Conservation (phyloP, 192 early-diverging fungal species). For the Entomortierella chlamydospora region DNA sequence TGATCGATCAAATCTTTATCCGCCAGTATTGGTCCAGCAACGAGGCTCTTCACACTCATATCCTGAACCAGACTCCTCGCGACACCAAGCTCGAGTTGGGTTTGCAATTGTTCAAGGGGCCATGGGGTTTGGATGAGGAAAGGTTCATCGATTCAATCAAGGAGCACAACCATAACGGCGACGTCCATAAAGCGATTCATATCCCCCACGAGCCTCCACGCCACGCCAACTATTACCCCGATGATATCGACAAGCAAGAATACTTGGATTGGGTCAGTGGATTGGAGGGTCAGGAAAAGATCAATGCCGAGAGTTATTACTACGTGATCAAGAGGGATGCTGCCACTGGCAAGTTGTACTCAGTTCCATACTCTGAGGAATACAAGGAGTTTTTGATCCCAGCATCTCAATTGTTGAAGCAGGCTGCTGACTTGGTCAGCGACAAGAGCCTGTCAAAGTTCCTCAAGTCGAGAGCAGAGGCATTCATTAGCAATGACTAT, state of each 20-base stretch:
- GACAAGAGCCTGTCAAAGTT: constrained; percentile 68
- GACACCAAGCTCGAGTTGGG: constrained; percentile 55
- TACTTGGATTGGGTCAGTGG: constrained; percentile 67
- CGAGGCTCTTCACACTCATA: constrained; percentile 60
- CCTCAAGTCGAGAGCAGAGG: constrained; percentile 63
- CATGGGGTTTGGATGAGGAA: constrained; percentile 68
- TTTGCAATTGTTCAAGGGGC: constrained; percentile 75
- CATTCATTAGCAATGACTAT: constrained; percentile 73
- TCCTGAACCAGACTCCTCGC: constrained; percentile 47
- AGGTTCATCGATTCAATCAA: constrained; percentile 48
- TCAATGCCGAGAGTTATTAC: constrained; percentile 75
- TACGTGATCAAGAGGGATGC: constrained; percentile 61
- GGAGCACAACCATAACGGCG: constrained; percentile 1
- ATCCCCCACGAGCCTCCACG: constrained; percentile 58
- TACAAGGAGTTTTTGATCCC: constrained; percentile 69
- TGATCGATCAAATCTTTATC: constrained; percentile 71
- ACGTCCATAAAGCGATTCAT: constrained; percentile 12
- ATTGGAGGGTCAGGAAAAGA: constrained; percentile 56
- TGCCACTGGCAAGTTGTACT: constrained; percentile 51
- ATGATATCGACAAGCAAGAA: constrained; percentile 73
- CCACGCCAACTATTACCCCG: constrained; percentile 78
- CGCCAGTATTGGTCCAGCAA: constrained; percentile 76
- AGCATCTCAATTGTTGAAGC: constrained; percentile 62
- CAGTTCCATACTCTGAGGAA: constrained; percentile 65
- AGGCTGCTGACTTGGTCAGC: constrained; percentile 68